Percentiles rank a stretch among this genome's conserved stretches.
phyloP scores from a whole-genome alignment of 2,329 filamentous ascomycete species.

The Dactylellina sp. region DNA sequence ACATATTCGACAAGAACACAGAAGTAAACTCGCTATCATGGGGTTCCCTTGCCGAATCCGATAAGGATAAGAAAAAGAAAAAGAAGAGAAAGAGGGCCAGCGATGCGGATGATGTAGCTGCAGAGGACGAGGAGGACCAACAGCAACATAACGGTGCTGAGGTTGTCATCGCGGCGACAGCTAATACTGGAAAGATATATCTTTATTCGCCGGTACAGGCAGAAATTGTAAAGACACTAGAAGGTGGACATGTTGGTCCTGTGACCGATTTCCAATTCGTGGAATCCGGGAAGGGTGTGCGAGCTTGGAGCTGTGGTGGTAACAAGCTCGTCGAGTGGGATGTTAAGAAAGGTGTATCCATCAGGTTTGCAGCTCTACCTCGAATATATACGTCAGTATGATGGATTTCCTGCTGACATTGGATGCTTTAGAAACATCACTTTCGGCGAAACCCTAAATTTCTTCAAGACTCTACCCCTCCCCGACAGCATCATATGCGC shows the following conservation, averaged over 20 bases:
- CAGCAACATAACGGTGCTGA: slow-evolving; percentile 56
- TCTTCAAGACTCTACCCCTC: slow-evolving; percentile 63
- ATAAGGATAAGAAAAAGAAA: slow-evolving; percentile 62
- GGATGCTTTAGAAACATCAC: slow-evolving; percentile 48
- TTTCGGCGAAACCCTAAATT: slow-evolving; percentile 64
- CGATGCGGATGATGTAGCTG: slow-evolving; percentile 61
- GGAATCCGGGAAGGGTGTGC: slow-evolving; percentile 62
- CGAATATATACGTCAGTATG: no score
- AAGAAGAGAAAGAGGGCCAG: slow-evolving; percentile 68
- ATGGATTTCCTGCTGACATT: no score
- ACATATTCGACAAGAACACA: slow-evolving; percentile 66
- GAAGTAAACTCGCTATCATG: slow-evolving; percentile 68
- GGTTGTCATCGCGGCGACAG: slow-evolving; percentile 67
- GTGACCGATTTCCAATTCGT: slow-evolving; percentile 69
- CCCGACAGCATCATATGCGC: slow-evolving; percentile 65
- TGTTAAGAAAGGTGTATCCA: slow-evolving; percentile 64
- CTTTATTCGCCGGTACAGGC: slow-evolving; percentile 68
- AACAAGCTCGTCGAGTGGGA: slow-evolving; percentile 70
- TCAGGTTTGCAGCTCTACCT: slow-evolving; percentile 63
- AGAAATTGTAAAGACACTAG: slow-evolving; percentile 65
- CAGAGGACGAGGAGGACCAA: slow-evolving; percentile 39
- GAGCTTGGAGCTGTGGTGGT: slow-evolving; percentile 69
- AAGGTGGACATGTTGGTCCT: slow-evolving; percentile 66
- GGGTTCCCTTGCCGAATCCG: slow-evolving; percentile 64
- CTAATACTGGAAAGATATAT: slow-evolving; percentile 66